Evolutionary conservation across 352 stramenopile genomes (phyloP), one percentile per base, ranked within the genome.

Genomic region (Phytopythium litorale): DNA sequence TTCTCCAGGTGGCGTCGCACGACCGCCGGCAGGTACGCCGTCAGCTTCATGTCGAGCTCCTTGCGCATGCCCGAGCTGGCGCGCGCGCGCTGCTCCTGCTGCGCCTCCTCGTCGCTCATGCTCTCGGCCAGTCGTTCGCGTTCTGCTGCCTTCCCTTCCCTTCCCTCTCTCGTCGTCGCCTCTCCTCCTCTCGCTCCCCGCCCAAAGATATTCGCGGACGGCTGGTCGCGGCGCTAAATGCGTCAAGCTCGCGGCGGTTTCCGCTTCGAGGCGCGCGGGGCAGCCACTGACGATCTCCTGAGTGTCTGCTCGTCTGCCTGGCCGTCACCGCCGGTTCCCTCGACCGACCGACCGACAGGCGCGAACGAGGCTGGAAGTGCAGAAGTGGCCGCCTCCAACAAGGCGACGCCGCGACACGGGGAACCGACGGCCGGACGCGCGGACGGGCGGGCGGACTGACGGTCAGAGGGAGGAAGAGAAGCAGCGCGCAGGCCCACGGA

Each of bases 31-130:
- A 96, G 54, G 58, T 96, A 96, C 16, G 84, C 87, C 25, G 81
- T 88, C 58, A 96, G 76, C 0, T 84, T 81, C 75, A 88, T 87
- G 66, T 95, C 85, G 33, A 95, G 78, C 58, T 92, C 82, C 66
- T 92, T 93, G 56, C 81, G 79, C 69, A 71, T 69, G 13, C 63
- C 67, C 0, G 72, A 78, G 60, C 68, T 84, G 13, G 67, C 65
- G 30, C 75, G 68, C 21, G 70, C 65, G 19, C 69, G 63, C 33
- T 51, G 7, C 25, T 50, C 35, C 18, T 43, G 38, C 55, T 16
- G 13, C 16, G 30, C 9, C 15, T n/a, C 12, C 12, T 32, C 48
- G 42, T 49, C 42, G 42, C 42, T 49, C 42, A 49, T 49, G 19
- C 18, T 49, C 6, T 49, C 42, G n/a, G 23, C 23, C 4, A 21